Evolutionary conservation across 2,329 filamentous ascomycete genomes (phyloP).

Genomic region (Exutisphaerella laricina): DNA sequence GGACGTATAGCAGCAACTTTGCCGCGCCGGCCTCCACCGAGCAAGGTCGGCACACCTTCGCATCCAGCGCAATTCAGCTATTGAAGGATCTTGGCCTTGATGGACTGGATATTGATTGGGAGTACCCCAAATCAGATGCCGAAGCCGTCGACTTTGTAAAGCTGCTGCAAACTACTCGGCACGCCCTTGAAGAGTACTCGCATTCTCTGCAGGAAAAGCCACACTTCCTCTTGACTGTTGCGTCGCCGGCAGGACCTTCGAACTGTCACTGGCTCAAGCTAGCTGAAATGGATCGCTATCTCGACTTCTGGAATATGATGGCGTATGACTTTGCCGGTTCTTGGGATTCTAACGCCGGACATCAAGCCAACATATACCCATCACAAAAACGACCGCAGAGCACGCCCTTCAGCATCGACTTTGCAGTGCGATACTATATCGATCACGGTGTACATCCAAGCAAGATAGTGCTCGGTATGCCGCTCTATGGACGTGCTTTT

Average conservation of each 20-base stretch:
- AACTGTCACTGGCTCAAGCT: conserved; percentile 42
- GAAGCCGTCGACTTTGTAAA: conserved; percentile 39
- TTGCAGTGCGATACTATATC: conserved; percentile 67
- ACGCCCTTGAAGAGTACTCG: conserved; percentile 39
- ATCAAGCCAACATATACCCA: conserved; percentile 73
- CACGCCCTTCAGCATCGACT: conserved; percentile 73
- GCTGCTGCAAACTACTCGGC: conserved; percentile 36
- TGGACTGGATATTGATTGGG: conserved; percentile 47
- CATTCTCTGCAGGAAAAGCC: conserved; percentile 31
- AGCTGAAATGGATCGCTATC: conserved; percentile 36
- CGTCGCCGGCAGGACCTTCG: conserved; percentile 39
- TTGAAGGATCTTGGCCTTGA: conserved; percentile 73
- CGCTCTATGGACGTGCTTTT: conserved; percentile 84
- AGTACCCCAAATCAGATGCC: conserved; percentile 40
- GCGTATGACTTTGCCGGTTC: conserved; percentile 61
- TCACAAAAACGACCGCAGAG: conserved; percentile 51
- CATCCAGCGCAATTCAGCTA: conserved; percentile 64
- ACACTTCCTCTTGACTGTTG: conserved; percentile 42
- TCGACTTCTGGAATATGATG: conserved; percentile 50
- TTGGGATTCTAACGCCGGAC: conserved; percentile 67
- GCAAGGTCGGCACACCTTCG: conserved; percentile 60
- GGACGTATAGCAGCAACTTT: conserved; percentile 76
- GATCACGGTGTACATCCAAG: conserved; percentile 52
- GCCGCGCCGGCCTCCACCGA: conserved; percentile 59
- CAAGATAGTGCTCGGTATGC: conserved; percentile 88